Base-by-base conservation (phyloP, 176 grass and related monocot genomes). In the Musa acuminata region DNA sequence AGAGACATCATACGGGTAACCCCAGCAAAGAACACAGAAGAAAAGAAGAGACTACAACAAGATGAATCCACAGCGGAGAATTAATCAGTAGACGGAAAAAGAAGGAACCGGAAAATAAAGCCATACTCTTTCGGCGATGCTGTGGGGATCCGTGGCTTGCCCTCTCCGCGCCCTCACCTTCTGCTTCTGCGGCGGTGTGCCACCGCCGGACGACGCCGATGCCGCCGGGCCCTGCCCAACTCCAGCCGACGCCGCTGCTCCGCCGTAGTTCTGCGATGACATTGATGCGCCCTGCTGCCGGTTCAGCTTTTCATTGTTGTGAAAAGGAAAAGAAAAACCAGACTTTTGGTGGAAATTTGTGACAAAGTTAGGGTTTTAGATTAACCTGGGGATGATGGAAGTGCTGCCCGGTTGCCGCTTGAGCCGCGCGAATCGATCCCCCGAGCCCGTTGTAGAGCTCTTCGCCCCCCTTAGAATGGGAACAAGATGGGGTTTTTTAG, bases 121-220 rank as follows among this genome's bases (percentile, higher is more conserved):
- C 85, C 75, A 6, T 25, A 91, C 91, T 75, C 88, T 82, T 74
- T 95, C 91, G 77, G 88, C 91, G 80, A 95, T 95, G 70, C 91
- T 95, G 72, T 91, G 91, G 75, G 91, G 91, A 64, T 95, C 91
- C 79, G 88, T 95, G 51, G 91, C 85, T 49, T 95, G 88, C 58
- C 91, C 87, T 20, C 85, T 83, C 22, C 91, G 87, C 43, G 88
- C 91, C 67, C 88, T 86, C 69, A 64, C 75, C 6, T 85, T 83
- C 69, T 85, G 91, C 58, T 95, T 95, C 29, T 49, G 75, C 49
- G 50, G 49, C 11, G 49, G 43, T 12, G 53, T 13, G 17, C 25
- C 24, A 13, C 74, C 55, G 13, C 0, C 82, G 82, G 74, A 75
- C 79, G 35, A 73, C 72, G 2, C 82, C 3, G 80, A 60, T 0